A percentile compares a stretch with the other conserved stretches of the same genome.
These are phyloP conservation scores for Lomentospora prolificans DNA, from an alignment of 2,329 filamentous ascomycete species.

Conservation along the genomic window DNA sequence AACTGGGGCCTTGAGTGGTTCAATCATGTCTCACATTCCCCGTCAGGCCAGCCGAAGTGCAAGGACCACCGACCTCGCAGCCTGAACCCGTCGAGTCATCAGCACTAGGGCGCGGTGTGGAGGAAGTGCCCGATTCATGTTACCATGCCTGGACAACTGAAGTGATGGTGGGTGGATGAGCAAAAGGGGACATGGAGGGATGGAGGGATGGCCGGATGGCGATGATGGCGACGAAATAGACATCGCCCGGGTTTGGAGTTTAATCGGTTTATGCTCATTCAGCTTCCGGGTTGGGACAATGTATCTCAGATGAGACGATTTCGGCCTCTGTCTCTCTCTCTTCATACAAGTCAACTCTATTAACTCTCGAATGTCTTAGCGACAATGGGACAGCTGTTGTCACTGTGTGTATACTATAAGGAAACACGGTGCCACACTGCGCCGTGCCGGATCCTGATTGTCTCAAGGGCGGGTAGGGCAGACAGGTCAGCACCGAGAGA, in stretches of 20 bases:
- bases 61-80: background rate
- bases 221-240: background rate
- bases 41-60: background rate
- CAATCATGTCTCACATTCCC: background rate
- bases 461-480: background rate
- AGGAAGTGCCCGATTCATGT: background rate
- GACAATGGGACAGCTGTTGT: background rate
- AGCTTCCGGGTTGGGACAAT: background rate
- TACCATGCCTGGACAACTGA: background rate
- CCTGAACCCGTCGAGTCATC: background rate
- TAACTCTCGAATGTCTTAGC: too few relatives aligned
- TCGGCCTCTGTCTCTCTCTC: background rate
- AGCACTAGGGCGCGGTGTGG: background rate
- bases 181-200: background rate
- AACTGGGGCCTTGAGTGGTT: background rate
- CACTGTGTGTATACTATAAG: background rate
- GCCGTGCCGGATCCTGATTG: too few relatives aligned
- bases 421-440: background rate
- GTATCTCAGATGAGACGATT: background rate
- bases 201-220: too few relatives aligned
- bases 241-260: too few relatives aligned
- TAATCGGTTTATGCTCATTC: background rate
- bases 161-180: background rate
- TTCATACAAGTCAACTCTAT: too few relatives aligned
- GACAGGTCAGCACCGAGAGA: too few relatives aligned